Evolutionary conservation across 768 basidiomycete genomes (phyloP), one percentile per base, ranked within the genome.

Genomic region (Megacollybia marginata): DNA sequence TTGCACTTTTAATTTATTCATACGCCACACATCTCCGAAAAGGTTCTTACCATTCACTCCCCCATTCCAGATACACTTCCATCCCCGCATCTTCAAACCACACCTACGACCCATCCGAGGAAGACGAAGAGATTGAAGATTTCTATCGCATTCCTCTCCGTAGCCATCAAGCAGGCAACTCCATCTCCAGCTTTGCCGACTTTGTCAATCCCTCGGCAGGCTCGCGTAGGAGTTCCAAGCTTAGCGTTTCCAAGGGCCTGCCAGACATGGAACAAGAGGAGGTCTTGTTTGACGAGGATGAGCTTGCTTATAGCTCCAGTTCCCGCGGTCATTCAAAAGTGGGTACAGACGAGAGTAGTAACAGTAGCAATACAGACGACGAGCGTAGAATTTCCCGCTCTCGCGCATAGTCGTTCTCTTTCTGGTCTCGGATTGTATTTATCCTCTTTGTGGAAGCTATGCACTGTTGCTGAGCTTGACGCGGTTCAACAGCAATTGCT

Each of bases 1-100:
- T 99, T 65, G 85, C 87, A 42, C 68, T 88, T 38, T 67, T 93
- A 49, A 70, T 98, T 31, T 99, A 98, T 67, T 97, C 95, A 12
- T 97, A 89, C 64, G 93, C 92, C 3, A 73, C 80, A 2, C 96
- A 97, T 65, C 83, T 98, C 48, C 88, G 93, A 42, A 86, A 86
- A 59, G 90, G 92, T 43, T 88, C 90, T 19, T 97, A 94, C 62
- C 87, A 88, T 55, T 72, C 84, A 12, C 81, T 99, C 42, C 84
- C 88, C 11, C 69, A 74, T 47, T 71, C 73, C 15, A 78, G 78
- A 46, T 65, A 74, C 49, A 65, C 66, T 51, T 61, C 67, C 32
- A 47, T 49, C 31, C 48, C 64, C 38, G 57, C 55, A 3, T 61
- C 65, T 42, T 62, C 65, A 47, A 56, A 61, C 51, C 57, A 65